Conservation (phyloP, 768 basidiomycete species). For the Phlebiopsis gigantea region DNA sequence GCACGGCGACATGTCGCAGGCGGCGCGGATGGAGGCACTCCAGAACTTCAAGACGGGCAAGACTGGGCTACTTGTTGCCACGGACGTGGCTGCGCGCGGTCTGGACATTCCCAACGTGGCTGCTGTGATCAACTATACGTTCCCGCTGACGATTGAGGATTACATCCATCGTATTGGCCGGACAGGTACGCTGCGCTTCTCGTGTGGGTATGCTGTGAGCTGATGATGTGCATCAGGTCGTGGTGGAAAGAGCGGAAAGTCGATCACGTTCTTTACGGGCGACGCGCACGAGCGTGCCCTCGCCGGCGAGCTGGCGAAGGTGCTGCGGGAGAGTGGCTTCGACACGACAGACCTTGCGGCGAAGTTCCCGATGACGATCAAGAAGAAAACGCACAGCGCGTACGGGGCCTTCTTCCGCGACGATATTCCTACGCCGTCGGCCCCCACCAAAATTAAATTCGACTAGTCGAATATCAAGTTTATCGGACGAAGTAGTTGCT, state of each 20-base stretch:
- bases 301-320: conserved; percentile 90
- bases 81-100: conserved; percentile 95
- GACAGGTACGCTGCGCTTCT: conserved; percentile 58
- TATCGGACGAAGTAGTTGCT: neutral
- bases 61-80: conserved; percentile 84
- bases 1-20: conserved; percentile 90
- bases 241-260: conserved; percentile 84
- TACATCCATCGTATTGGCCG: conserved; percentile 88
- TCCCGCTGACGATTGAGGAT: conserved; percentile 93
- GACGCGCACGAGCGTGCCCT: conserved; percentile 79
- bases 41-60: conserved; percentile 83
- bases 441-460: conserved; percentile 78
- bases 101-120: conserved; percentile 96
- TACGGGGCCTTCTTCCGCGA: conserved; percentile 87
- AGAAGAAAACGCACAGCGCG: conserved; percentile 88
- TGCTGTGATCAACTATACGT: conserved; percentile 95
- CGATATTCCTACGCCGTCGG: conserved; percentile 52
- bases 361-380: conserved; percentile 94
- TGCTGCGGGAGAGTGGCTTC: conserved; percentile 84
- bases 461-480: conserved; percentile 11
- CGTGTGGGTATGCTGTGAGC: neutral
- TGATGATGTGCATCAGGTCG: conserved; percentile 49
- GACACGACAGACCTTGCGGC: conserved; percentile 69
- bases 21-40: conserved; percentile 76
- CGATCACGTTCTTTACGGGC: conserved; percentile 96